These are phyloP conservation scores for Cystofilobasidium macerans DNA, from an alignment of 768 basidiomycete species.

Conservation along the genomic window DNA sequence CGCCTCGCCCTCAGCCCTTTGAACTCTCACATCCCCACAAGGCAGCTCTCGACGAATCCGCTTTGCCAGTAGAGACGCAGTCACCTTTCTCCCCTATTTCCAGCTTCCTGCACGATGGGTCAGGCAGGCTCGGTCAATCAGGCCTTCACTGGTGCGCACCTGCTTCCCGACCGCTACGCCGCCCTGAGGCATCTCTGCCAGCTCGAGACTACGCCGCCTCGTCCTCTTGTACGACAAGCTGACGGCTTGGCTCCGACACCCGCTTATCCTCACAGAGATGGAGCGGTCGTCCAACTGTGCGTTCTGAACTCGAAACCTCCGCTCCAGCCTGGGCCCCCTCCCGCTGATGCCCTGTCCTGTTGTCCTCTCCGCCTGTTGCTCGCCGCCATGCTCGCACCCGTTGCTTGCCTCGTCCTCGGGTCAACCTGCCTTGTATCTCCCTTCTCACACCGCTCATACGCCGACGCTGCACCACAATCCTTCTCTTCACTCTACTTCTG, in stretches of 20 bases:
- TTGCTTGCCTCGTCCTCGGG: background rate
- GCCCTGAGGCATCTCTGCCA: background rate
- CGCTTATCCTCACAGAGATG: conserved; percentile 58
- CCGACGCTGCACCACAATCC: too few species aligned
- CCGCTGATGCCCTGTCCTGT: background rate
- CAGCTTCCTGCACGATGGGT: conserved; percentile 40
- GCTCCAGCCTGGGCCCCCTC: too few species aligned
- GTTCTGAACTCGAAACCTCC: conserved; percentile 36
- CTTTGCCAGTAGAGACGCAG: too few species aligned
- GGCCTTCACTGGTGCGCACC: conserved; percentile 23
- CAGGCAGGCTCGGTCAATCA: conserved; percentile 44
- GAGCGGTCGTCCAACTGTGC: conserved; percentile 92
- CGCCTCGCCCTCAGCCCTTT: too few species aligned
- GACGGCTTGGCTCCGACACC: background rate
- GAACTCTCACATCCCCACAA: too few species aligned
- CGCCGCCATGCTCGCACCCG: too few species aligned
- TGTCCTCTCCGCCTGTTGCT: background rate
- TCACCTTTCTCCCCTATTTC: too few species aligned
- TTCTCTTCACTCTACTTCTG: background rate
- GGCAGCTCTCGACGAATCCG: too few species aligned
- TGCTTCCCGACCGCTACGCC: too few species aligned
- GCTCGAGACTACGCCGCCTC: background rate
- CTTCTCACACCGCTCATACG: too few species aligned
- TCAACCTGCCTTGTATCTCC: background rate
- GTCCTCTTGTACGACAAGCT: background rate